Evolutionary conservation across 176 grass and related monocot genomes (phyloP), one percentile per base, ranked within the genome.

Genomic region (Lolium rigidum): DNA sequence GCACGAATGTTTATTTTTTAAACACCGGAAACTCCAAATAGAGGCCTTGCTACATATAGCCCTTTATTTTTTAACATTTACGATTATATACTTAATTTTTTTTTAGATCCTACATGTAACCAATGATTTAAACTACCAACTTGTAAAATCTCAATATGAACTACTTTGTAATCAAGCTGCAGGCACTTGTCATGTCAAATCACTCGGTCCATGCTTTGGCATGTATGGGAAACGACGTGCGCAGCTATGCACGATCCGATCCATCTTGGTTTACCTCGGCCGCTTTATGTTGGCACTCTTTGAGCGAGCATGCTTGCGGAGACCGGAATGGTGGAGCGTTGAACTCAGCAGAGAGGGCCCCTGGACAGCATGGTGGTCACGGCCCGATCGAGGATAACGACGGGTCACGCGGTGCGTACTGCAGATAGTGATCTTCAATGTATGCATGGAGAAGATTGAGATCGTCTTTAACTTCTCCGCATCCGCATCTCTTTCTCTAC

Each of bases 341-440:
- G 73, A 76, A 35, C 72, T 10, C 13, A 16, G 15, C 73, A 76
- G 48, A 75, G 72, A 54, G 73, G 71, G 46, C 0, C 46, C 71
- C 71, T 17, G 46, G 71, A 74, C 71, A 76, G 73, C 73, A 76
- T 76, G 47, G 73, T 54, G 73, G 47, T 51, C 73, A 76, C 48
- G 73, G 72, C 47, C 21, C 41, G 31, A 35, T 35, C 31, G 10
- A 7, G 28, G 72, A 75, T 50, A 5, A 75, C 43, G 68, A 74
- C 72, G 70, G n/a, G 44, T 25, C 70, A 74, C 49, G 46, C 44
- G 44, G 71, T 73, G 65, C 15, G 31, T 18, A 38, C 67, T 2
- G 17, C 66, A 70, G 35, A 20, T n/a, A 15, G 44, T 13, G 70
- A 26, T 74, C 44, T 12, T 50, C 70, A 74, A 44, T 51, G 71